These are phyloP conservation scores for Hypoxylon sp. DNA, from an alignment of 2,329 filamentous ascomycete species.

Conservation along the genomic window DNA sequence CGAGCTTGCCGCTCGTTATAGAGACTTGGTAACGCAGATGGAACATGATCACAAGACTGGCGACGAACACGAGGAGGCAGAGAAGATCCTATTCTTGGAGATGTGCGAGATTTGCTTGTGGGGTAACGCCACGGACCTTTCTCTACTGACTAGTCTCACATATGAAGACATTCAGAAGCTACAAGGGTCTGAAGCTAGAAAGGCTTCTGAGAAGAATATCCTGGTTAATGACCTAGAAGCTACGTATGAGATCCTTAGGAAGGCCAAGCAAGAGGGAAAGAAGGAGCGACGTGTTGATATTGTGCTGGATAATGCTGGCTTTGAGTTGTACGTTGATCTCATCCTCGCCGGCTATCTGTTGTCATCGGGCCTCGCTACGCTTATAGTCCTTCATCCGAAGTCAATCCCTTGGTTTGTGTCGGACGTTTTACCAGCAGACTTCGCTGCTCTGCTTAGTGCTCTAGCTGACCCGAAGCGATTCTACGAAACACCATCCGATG, in stretches of 20 bases:
- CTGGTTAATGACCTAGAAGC: slow-evolving; percentile 85
- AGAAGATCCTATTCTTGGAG: slow-evolving; percentile 86
- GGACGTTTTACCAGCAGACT: slow-evolving; percentile 90
- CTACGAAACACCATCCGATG: slow-evolving; percentile 81
- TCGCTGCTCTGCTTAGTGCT: slow-evolving; percentile 83
- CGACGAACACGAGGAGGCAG: slow-evolving; percentile 72
- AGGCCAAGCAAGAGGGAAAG: slow-evolving; percentile 74
- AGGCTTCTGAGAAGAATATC: slow-evolving; percentile 91
- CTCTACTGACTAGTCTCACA: slow-evolving; percentile 87
- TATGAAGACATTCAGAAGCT: slow-evolving; percentile 98
- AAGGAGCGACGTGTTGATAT: slow-evolving; percentile 88
- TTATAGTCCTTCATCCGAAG: slow-evolving; percentile 92
- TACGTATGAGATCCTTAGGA: slow-evolving; percentile 78
- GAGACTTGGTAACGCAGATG: slow-evolving; percentile 78
- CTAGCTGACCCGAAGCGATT: slow-evolving; percentile 84
- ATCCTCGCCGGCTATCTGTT: slow-evolving; percentile 92
- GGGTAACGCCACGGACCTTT: slow-evolving; percentile 97
- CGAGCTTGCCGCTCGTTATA: slow-evolving; percentile 85
- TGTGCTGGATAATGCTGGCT: slow-evolving; percentile 96
- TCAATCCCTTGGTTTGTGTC: slow-evolving; percentile 98
- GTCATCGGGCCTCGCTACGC: slow-evolving; percentile 85
- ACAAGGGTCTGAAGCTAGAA: slow-evolving; percentile 89
- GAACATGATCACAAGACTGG: slow-evolving; percentile 66
- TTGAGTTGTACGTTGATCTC: slow-evolving; percentile 96
- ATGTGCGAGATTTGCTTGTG: slow-evolving; percentile 98